Evolutionary conservation across 2,329 filamentous ascomycete species (phyloP), one percentile per base, ranked within the genome.

Genomic region (Nemania sp.): DNA sequence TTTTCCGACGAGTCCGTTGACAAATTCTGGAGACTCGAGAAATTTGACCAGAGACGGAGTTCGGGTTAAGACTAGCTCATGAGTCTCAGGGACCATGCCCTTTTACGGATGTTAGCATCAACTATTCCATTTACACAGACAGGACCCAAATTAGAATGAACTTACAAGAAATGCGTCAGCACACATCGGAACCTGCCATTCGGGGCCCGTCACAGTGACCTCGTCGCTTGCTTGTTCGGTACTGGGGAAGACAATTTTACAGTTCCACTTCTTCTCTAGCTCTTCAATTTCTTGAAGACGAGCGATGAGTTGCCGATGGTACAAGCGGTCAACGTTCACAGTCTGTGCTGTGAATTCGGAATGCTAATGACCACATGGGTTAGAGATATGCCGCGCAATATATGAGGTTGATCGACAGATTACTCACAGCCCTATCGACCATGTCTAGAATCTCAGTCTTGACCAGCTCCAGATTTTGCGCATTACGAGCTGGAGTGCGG

Each of bases 361-460:
- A 72, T 99, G 94, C 86, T 89, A 62, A 15, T 46, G 49, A 30
- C 19, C 26, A 30, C 26, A 28, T 5, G 17, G 6, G 41, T 49
- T 49, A 47, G 26, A 8, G 36, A 37, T 31, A 6, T n/a, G 24
- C 15, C 3, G 14, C 3, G 11, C 15, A 26, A 17, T n/a, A 7
- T 14, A n/a, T 15, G n/a, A 19, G 23, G 39, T 15, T 34, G 2
- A 12, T 15, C n/a, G 15, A 80, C 19, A 2, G 23, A 34, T 44
- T 15, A 80, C 85, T 75, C 75, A 89, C 86, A 59, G 89, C 91
- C 75, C 94, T 90, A 73, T 97, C 94, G 49, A 99, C 94, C 94
- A 99, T 97, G 70, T 97, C 94, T 79, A 99, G 86, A 68, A 99
- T 99, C 76, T 99, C 94, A 65, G 95, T 92, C 79, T 99, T 99